Evolutionary conservation across 1,284 basidiomycete species (phyloP).

Genomic region (Malassezia pachydermatis): DNA sequence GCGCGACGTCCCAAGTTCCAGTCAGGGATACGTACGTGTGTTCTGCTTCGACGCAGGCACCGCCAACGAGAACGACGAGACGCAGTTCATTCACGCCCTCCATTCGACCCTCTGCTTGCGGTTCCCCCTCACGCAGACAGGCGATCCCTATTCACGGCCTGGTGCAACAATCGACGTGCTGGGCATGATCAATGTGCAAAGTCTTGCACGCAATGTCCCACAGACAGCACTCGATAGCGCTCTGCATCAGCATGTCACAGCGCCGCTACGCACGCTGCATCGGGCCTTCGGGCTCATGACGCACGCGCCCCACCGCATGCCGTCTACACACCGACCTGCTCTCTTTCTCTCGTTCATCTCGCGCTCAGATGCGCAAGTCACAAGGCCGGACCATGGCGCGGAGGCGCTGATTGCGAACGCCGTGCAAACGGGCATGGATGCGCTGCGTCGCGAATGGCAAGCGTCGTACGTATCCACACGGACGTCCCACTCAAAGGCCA

Average conservation of each 20-base stretch:
- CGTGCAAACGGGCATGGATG: constrained; percentile 26
- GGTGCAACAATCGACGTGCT: constrained; percentile 35
- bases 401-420: constrained; percentile 30
- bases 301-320: constrained; percentile 21
- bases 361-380: constrained; percentile 23
- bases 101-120: constrained; percentile 32
- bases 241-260: constrained; percentile 29
- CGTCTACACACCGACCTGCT: constrained; percentile 15
- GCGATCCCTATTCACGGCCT: constrained; percentile 43
- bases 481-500: too few species aligned
- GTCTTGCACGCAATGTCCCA: constrained; percentile 20
- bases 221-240: constrained; percentile 20
- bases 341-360: constrained; percentile 27
- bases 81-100: constrained; percentile 28
- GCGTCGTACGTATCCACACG: too few species aligned
- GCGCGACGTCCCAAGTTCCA: constrained; percentile 30
- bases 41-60: constrained; percentile 25
- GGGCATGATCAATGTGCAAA: constrained; percentile 38
- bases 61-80: constrained; percentile 19
- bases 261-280: constrained; percentile 27
- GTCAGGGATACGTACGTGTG: constrained; percentile 40
- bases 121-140: constrained; percentile 39
- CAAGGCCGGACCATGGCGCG: constrained; percentile 25
- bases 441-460: constrained; percentile 30
- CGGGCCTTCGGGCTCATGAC: constrained; percentile 25